phyloP scores from a whole-genome alignment of 352 stramenopile genomes.

The Phytopythium boreale region DNA sequence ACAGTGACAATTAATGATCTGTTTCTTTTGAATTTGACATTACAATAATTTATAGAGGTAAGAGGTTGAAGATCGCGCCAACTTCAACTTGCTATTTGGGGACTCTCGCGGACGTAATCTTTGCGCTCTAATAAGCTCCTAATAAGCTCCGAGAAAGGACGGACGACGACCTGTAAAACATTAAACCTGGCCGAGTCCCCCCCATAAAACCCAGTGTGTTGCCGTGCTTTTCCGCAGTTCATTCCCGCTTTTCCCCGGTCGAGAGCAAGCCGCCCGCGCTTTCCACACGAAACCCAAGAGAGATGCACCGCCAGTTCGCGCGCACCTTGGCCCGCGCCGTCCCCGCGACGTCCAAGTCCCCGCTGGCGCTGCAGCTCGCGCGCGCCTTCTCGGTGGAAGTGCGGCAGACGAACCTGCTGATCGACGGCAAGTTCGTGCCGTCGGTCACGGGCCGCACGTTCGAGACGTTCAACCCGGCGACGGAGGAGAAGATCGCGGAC shows the following conservation, averaged over 20 bases:
- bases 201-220: no score
- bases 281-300: no score
- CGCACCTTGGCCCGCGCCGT: background rate
- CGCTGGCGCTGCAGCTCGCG: conserved; percentile 12
- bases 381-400: conserved; percentile 35
- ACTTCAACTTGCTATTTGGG: background rate
- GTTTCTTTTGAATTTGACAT: no score
- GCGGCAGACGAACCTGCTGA: conserved; percentile 78
- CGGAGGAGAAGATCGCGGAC: conserved; percentile 67
- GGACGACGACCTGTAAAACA: no score
- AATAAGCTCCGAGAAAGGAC: background rate
- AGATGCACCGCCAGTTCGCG: conserved; percentile 1
- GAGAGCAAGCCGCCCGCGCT: background rate
- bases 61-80: background rate
- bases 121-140: no score
- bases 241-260: background rate
- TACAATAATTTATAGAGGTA: background rate
- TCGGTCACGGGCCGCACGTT: conserved; percentile 62
- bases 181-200: no score
- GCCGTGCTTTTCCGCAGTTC: no score
- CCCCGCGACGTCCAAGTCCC: background rate
- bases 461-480: conserved; percentile 74
- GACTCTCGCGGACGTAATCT: no score
- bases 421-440: conserved; percentile 83
- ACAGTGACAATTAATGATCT: background rate